Evolutionary conservation across 1,139 yeast species (phyloP).

Genomic region (Hyphopichia fennica): DNA sequence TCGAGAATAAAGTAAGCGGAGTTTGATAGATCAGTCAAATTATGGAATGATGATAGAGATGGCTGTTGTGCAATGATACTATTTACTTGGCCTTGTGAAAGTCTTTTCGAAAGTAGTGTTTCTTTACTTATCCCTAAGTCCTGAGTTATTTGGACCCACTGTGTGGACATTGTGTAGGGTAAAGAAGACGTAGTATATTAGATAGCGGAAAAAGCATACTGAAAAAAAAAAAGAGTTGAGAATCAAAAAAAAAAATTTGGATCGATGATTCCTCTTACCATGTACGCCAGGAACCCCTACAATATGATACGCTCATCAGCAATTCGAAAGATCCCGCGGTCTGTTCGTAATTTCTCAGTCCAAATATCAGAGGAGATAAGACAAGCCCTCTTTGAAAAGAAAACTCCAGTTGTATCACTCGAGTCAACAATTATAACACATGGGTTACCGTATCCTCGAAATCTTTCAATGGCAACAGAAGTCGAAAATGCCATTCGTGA

Average conservation of each 20-base stretch:
- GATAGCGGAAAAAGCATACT: background rate
- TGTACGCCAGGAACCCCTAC: too few species aligned
- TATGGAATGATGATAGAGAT: background rate
- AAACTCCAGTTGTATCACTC: constrained; percentile 68
- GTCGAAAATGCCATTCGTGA: constrained; percentile 65
- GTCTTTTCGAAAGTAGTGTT: background rate
- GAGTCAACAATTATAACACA: constrained; percentile 90
- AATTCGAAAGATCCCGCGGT: background rate
- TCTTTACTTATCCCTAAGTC: background rate
- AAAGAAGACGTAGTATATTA: background rate
- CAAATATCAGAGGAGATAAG: constrained; percentile 55
- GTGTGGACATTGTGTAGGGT: background rate
- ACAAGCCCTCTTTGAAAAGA: constrained; percentile 54
- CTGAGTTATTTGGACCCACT: background rate
- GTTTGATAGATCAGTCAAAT: too few species aligned
- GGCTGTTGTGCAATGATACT: background rate
- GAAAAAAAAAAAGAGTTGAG: background rate
- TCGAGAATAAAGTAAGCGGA: constrained; percentile 7
- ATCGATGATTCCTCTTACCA: too few species aligned
- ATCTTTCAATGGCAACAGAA: constrained; percentile 65
- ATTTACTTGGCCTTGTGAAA: background rate
- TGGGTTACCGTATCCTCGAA: constrained; percentile 82
- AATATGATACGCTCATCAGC: too few species aligned
- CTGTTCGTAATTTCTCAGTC: background rate
- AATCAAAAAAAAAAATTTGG: too few species aligned